Evolutionary conservation across 352 stramenopile genomes (phyloP).

Genomic region (Lagenidium giganteum): DNA sequence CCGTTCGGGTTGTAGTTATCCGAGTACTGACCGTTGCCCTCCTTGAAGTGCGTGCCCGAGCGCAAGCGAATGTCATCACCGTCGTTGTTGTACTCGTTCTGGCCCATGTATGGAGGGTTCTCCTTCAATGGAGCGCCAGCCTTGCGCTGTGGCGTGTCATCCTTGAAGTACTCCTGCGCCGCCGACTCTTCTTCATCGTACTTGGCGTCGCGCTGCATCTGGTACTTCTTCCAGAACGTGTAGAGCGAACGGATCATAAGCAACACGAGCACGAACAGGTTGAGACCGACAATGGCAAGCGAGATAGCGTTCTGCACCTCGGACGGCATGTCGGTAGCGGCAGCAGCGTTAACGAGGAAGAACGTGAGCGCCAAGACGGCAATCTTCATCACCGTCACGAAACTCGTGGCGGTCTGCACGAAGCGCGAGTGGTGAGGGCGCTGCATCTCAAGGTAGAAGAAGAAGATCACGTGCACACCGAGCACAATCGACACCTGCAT

Average conservation of each 20-base stretch:
- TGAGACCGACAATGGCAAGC: slow-evolving; percentile 26
- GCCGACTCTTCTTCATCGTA: slow-evolving; percentile 19
- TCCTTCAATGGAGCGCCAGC: slow-evolving; percentile 4
- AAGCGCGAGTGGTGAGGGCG: slow-evolving; percentile 27
- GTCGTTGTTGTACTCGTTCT: slow-evolving; percentile 20
- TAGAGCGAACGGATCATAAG: slow-evolving; percentile 30
- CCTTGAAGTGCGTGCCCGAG: slow-evolving; percentile 19
- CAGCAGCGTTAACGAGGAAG: slow-evolving; percentile 30
- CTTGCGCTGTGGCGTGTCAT: slow-evolving; percentile 13
- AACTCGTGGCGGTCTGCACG: slow-evolving; percentile 28
- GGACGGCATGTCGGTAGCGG: slow-evolving; percentile 14
- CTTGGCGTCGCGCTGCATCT: slow-evolving; percentile 22
- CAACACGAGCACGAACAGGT: slow-evolving; percentile 31
- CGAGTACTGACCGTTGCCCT: too few relatives aligned
- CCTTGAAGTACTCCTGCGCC: slow-evolving; percentile 24
- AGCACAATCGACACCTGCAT: slow-evolving; percentile 30
- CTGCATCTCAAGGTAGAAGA: slow-evolving; percentile 28
- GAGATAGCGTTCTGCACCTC: slow-evolving; percentile 30
- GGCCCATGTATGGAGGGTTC: slow-evolving; percentile 21
- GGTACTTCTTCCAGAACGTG: slow-evolving; percentile 31
- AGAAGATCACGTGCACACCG: slow-evolving; percentile 27
- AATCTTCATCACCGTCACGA: slow-evolving; percentile 41
- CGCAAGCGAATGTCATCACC: slow-evolving; percentile 24
- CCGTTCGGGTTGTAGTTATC: slow-evolving; percentile 17
- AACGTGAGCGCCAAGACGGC: slow-evolving; percentile 25